Conservation (phyloP, 169 alveolate species). For the Plasmodium adleri region DNA sequence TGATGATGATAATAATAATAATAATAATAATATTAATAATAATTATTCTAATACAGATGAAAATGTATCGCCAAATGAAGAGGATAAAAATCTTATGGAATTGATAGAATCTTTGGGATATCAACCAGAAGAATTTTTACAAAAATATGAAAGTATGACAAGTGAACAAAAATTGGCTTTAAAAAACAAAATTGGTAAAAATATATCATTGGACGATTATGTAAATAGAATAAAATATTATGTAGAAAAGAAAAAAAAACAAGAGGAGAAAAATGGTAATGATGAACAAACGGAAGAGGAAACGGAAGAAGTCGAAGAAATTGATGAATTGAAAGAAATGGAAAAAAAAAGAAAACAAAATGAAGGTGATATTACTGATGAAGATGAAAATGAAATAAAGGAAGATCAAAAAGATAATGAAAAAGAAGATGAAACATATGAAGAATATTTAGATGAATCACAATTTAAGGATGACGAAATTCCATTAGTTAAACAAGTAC, state of each 20-base stretch:
- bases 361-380: slow-evolving; percentile 13
- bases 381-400: slow-evolving; percentile 9
- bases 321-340: neutral
- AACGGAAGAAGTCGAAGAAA: neutral
- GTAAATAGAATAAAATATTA: slow-evolving; percentile 18
- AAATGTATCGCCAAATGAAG: slow-evolving; percentile 2
- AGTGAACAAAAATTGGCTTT: slow-evolving; percentile 29
- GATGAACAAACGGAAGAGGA: neutral
- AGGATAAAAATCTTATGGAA: slow-evolving; percentile 9
- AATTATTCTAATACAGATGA: neutral
- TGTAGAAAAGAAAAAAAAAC: slow-evolving; percentile 22
- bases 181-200: slow-evolving; percentile 44
- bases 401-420: neutral
- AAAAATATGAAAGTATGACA: slow-evolving; percentile 47
- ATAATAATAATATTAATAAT: too few relatives aligned
- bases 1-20: too few relatives aligned
- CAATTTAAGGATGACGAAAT: neutral
- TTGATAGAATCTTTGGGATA: slow-evolving; percentile 43
- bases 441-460: neutral
- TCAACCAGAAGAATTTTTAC: slow-evolving; percentile 30
- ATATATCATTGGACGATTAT: slow-evolving; percentile 37
- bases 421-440: neutral
- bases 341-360: neutral
- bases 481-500: slow-evolving; percentile 17
- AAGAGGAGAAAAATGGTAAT: slow-evolving; percentile 3